Evolutionary conservation across 495 filamentous ascomycete species (phyloP).

Genomic region (Xylaria nigripes): DNA sequence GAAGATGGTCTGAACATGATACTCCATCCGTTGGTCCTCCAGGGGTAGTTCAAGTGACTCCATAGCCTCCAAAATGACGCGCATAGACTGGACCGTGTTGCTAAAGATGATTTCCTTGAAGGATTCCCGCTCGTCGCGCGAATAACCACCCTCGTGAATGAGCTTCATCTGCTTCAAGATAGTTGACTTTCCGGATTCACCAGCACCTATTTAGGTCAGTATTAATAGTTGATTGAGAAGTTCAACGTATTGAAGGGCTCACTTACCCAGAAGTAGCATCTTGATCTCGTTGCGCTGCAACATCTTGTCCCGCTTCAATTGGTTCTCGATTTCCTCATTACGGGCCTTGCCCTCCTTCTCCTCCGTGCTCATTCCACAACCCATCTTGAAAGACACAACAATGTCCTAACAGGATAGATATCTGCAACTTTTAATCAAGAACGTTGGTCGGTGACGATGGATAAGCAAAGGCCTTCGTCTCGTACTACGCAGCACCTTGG

Average conservation of each 20-base stretch:
- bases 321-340: slow-evolving; percentile 99
- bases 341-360: slow-evolving; percentile 99
- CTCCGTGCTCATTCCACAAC: slow-evolving; percentile 99
- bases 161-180: slow-evolving; percentile 99
- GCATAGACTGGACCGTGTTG: slow-evolving; percentile 95
- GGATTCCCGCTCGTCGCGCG: slow-evolving; percentile 68
- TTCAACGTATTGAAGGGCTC: background rate
- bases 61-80: slow-evolving; percentile 93
- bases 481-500: background rate
- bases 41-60: slow-evolving; percentile 84
- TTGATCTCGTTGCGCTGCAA: slow-evolving; percentile 97
- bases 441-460: background rate
- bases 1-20: slow-evolving; percentile 91
- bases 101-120: slow-evolving; percentile 98
- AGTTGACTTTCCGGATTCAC: slow-evolving; percentile 98
- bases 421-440: slow-evolving; percentile 1
- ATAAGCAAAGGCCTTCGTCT: background rate
- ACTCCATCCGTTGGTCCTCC: slow-evolving; percentile 80
- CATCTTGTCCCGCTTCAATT: slow-evolving; percentile 92
- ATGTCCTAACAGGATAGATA: slow-evolving; percentile 4
- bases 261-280: slow-evolving; percentile 93
- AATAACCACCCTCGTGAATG: slow-evolving; percentile 75
- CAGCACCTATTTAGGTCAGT: slow-evolving; percentile 59
- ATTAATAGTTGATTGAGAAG: slow-evolving; percentile 2
- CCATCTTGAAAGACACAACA: slow-evolving; percentile 62